These are phyloP conservation scores for Centrapalus pauciflorus DNA, from an alignment of 129 eudicot species.

Conservation along the genomic window DNA sequence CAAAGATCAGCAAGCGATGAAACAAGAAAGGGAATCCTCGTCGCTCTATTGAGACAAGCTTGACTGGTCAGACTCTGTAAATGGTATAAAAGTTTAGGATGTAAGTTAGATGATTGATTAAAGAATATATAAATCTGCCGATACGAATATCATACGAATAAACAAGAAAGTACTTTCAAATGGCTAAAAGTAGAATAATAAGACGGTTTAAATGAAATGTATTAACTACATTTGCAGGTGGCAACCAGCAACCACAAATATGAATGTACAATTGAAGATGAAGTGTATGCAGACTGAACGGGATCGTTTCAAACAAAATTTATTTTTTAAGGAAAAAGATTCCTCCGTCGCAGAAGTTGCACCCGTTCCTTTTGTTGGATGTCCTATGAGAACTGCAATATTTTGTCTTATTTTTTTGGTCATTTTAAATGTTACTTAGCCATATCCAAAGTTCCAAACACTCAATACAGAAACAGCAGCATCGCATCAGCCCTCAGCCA, in stretches of 20 bases:
- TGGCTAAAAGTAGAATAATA: background rate
- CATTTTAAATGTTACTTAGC: too few species aligned
- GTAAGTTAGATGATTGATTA: background rate
- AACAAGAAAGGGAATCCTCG: background rate
- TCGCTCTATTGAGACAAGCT: conserved; percentile 14
- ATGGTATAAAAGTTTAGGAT: conserved; percentile 3
- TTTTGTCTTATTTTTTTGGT: too few species aligned
- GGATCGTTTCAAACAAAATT: background rate
- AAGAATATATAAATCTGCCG: background rate
- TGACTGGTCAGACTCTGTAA: conserved; percentile 10
- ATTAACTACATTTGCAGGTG: background rate
- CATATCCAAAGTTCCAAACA: too few species aligned
- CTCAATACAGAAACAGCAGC: too few species aligned
- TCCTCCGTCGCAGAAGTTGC: background rate
- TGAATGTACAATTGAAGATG: background rate
- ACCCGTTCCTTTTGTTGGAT: background rate
- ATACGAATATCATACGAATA: background rate
- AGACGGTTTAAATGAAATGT: background rate
- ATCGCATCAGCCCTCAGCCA: too few species aligned
- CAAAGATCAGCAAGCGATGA: background rate
- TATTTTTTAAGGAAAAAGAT: background rate
- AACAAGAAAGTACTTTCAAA: background rate
- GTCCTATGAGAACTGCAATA: background rate
- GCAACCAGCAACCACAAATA: background rate
- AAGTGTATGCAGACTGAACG: background rate